Percentiles rank a stretch among this genome's conserved stretches.
These are phyloP conservation scores for Psophocarpus tetragonolobus DNA, from an alignment of 306 rosid species.

Conservation along the genomic window DNA sequence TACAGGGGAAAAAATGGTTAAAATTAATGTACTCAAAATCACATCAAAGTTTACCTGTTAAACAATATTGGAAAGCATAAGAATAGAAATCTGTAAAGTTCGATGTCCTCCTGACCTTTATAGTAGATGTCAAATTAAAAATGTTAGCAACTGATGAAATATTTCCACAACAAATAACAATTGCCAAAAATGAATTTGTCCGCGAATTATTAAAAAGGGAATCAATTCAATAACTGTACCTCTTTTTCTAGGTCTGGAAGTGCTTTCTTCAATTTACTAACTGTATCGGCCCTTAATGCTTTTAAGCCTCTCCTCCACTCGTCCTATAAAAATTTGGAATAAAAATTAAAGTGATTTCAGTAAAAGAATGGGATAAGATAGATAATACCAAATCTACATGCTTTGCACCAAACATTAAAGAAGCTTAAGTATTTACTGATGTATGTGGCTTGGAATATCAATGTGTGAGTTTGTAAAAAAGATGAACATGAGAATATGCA, in stretches of 20 bases:
- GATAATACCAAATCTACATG: constrained; percentile 8
- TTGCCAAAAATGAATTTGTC: neutral
- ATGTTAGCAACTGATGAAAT: constrained; percentile 31
- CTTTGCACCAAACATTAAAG: neutral
- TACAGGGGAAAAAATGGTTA: neutral
- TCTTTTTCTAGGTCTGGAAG: constrained; percentile 94
- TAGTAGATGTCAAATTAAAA: constrained; percentile 36
- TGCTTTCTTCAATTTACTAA: constrained; percentile 84
- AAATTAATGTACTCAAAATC: constrained; percentile 15
- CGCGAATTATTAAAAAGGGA: constrained; percentile 2
- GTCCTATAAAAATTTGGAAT: constrained; percentile 55
- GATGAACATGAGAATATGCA: constrained; percentile 23
- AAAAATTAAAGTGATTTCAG: constrained; percentile 30
- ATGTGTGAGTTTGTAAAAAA: neutral
- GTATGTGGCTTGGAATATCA: neutral
- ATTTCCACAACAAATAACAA: constrained; percentile 7
- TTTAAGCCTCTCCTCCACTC: constrained; percentile 98
- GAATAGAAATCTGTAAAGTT: constrained; percentile 92
- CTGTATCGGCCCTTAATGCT: constrained; percentile 80
- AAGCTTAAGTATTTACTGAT: neutral
- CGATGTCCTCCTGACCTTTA: constrained; percentile 79
- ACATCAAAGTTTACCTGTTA: constrained; percentile 65
- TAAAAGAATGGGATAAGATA: constrained; percentile 18
- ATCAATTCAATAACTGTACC: constrained; percentile 48
- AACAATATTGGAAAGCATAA: constrained; percentile 89